phyloP scores from a whole-genome alignment of 2,329 filamentous ascomycete genomes.

The Fusarium sp. region DNA sequence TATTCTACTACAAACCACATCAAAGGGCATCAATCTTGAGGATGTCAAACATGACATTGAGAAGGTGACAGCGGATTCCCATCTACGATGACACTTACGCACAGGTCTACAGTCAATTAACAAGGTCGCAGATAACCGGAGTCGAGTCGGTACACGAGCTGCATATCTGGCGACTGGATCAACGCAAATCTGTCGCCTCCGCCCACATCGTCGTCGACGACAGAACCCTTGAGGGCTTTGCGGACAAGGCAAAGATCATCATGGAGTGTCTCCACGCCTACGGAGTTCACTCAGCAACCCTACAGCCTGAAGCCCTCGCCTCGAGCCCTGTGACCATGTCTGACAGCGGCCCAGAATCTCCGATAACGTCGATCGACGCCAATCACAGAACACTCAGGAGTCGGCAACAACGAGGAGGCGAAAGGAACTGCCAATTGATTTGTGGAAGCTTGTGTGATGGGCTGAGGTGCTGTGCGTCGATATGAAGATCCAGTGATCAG shows the following conservation, averaged over 20 bases:
- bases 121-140: constrained; percentile 66
- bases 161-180: constrained; percentile 79
- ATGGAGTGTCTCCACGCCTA: constrained; percentile 78
- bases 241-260: constrained; percentile 69
- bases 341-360: constrained; percentile 16
- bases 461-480: constrained; percentile 60
- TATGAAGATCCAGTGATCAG: constrained; percentile 20
- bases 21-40: constrained; percentile 66
- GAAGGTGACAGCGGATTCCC: constrained; percentile 55
- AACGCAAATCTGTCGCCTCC: constrained; percentile 75
- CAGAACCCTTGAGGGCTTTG: constrained; percentile 67
- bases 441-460: constrained; percentile 64
- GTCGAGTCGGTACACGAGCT: constrained; percentile 76
- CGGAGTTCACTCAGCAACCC: constrained; percentile 76
- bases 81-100: background rate
- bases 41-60: constrained; percentile 77
- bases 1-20: constrained; percentile 76
- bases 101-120: constrained; percentile 21
- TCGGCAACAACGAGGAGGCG: constrained; percentile 34
- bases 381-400: constrained; percentile 13
- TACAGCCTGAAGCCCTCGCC: constrained; percentile 70
- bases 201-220: constrained; percentile 74
- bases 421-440: constrained; percentile 60
- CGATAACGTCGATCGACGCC: constrained; percentile 20
- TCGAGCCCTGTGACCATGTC: constrained; percentile 20